phyloP scores from a whole-genome alignment of 2,329 filamentous ascomycete species.

The Colletotrichum sp. region DNA sequence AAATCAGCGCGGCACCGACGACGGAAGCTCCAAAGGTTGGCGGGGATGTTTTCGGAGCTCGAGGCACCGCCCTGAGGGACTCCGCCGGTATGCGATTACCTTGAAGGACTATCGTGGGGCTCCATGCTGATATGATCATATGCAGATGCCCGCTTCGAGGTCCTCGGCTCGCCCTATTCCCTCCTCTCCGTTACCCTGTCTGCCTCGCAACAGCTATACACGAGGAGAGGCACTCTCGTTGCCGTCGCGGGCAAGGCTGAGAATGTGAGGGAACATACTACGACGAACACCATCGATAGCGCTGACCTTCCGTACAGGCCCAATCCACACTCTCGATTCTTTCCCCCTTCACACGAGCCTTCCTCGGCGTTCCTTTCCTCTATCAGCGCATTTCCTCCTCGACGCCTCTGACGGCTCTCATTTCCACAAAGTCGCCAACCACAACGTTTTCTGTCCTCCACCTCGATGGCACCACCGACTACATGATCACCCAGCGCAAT shows the following conservation, averaged over 20 bases:
- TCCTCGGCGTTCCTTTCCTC: slow-evolving; percentile 89
- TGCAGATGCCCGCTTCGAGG: slow-evolving; percentile 91
- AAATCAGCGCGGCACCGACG: slow-evolving; percentile 67
- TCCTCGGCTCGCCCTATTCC: slow-evolving; percentile 89
- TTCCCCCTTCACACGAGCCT: slow-evolving; percentile 79
- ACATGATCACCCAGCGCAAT: slow-evolving; percentile 88
- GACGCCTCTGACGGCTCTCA: slow-evolving; percentile 84
- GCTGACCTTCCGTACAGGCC: slow-evolving; percentile 55
- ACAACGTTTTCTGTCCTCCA: slow-evolving; percentile 89
- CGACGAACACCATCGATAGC: not conserved
- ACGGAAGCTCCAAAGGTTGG: slow-evolving; percentile 56
- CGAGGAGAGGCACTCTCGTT: slow-evolving; percentile 87
- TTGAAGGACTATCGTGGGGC: too few species aligned
- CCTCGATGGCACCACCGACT: slow-evolving; percentile 92
- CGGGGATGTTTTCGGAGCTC: slow-evolving; percentile 61
- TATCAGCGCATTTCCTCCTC: slow-evolving; percentile 92
- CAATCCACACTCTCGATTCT: slow-evolving; percentile 89
- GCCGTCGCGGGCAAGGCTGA: slow-evolving; percentile 89
- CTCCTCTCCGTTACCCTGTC: slow-evolving; percentile 92
- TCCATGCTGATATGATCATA: not conserved
- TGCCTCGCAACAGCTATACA: slow-evolving; percentile 92
- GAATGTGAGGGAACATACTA: slow-evolving; percentile 64
- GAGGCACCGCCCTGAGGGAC: slow-evolving; percentile 47
- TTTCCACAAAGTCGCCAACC: slow-evolving; percentile 84
- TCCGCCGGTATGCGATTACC: slow-evolving; percentile 49